Evolutionary conservation across 768 basidiomycete species (phyloP).

Genomic region (Flagelloscypha sp.): DNA sequence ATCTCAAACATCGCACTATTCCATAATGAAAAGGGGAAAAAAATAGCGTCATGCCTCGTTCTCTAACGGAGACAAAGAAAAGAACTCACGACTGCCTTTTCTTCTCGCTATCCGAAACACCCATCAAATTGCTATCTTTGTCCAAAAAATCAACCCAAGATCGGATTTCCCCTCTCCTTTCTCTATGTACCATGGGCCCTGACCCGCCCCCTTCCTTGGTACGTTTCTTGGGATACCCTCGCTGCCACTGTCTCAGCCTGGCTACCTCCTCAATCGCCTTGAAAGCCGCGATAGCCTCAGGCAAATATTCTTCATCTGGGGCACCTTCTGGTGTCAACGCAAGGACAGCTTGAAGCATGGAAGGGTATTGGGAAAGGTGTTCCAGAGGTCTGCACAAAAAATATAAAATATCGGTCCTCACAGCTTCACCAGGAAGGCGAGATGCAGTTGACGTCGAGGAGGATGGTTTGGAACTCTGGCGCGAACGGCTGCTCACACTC

Average conservation of each 20-base stretch:
- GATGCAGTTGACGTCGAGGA: no score
- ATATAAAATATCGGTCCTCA: no score
- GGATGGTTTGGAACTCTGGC: not conserved
- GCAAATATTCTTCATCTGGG: conserved; percentile 51
- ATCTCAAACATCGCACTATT: conserved; percentile 70
- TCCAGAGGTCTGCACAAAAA: conserved; percentile 45
- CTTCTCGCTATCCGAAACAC: conserved; percentile 67
- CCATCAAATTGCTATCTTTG: no score
- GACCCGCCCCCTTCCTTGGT: conserved; percentile 82
- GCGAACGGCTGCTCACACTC: not conserved
- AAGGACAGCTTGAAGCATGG: conserved; percentile 54
- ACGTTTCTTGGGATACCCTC: conserved; percentile 81
- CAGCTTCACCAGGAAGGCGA: no score
- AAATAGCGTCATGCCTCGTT: no score
- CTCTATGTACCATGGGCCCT: conserved; percentile 72
- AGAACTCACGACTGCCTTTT: conserved; percentile 75
- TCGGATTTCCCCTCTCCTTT: conserved; percentile 41
- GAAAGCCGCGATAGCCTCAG: conserved; percentile 52
- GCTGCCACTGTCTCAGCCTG: no score
- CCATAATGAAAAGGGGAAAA: no score
- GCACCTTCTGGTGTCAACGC: conserved; percentile 53
- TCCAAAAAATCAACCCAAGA: no score
- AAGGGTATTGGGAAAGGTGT: conserved; percentile 49
- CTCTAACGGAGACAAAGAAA: no score
- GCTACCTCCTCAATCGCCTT: no score